Percentiles rank a stretch among this genome's conserved stretches.
These are phyloP conservation scores for Neurospora sp. DNA, from an alignment of 2,329 filamentous ascomycete genomes.

Conservation along the genomic window DNA sequence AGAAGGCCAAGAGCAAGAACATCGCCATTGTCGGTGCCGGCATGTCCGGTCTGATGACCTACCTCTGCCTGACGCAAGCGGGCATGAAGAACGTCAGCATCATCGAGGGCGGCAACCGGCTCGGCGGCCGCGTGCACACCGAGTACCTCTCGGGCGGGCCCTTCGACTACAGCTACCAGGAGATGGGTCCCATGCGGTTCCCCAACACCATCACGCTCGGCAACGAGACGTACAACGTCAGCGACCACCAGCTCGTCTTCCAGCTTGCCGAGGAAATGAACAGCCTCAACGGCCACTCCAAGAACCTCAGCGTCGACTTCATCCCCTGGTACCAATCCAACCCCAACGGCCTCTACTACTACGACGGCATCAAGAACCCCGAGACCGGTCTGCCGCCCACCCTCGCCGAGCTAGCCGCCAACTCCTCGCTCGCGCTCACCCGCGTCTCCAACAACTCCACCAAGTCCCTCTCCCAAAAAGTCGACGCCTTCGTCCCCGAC, in stretches of 20 bases:
- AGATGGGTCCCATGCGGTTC: slow-evolving; percentile 56
- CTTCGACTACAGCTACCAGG: slow-evolving; percentile 56
- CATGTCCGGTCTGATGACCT: slow-evolving; percentile 55
- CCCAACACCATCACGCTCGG: slow-evolving; percentile 41
- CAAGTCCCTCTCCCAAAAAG: slow-evolving; percentile 25
- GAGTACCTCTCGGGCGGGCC: slow-evolving; percentile 49
- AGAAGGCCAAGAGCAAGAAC: slow-evolving; percentile 43
- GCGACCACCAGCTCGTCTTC: slow-evolving; percentile 55
- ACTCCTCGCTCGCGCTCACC: slow-evolving; percentile 29
- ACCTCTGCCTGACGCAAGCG: slow-evolving; percentile 36
- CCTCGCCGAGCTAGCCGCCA: slow-evolving; percentile 32
- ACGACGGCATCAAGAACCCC: slow-evolving; percentile 33
- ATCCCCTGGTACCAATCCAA: slow-evolving; percentile 51
- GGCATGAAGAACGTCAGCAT: slow-evolving; percentile 53
- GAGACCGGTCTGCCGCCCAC: slow-evolving; percentile 44
- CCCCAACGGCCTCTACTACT: slow-evolving; percentile 42
- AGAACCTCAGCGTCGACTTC: slow-evolving; percentile 44
- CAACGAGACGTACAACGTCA: slow-evolving; percentile 48
- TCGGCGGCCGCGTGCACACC: slow-evolving; percentile 56
- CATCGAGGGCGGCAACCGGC: slow-evolving; percentile 47
- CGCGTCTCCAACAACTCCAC: slow-evolving; percentile 25
- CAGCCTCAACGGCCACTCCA: slow-evolving; percentile 41
- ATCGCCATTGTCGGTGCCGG: slow-evolving; percentile 57
- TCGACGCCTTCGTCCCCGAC: slow-evolving; percentile 26
- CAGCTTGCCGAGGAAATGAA: slow-evolving; percentile 52